Evolutionary conservation across 2,329 filamentous ascomycete genomes (phyloP), one percentile per base, ranked within the genome.

Genomic region (Ambrosiella beaveri): DNA sequence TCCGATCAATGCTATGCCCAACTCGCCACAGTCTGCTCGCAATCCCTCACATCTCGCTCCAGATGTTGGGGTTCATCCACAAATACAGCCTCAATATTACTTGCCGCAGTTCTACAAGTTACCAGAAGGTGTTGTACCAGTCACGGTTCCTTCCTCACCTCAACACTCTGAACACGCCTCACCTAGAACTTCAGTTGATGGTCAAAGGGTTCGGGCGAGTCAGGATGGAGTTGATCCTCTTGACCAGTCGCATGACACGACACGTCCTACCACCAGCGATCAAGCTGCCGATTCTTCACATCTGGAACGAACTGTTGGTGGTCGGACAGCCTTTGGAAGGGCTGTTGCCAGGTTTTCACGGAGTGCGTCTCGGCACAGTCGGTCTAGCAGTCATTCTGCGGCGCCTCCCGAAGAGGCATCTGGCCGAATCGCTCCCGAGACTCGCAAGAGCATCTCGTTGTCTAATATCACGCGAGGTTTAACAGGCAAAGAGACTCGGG

Each of bases 321-420:
- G 59, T 13, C 44, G 59, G n/a, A 58, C 54, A 13, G 56, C 52
- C 12, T 56, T 61, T 39, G 59, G 59, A 1, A 52, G 59, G 19
- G 59, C 56, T 3, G 59, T 61, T 37, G 59, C 57, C 9, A 56
- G 59, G 19, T 61, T 61, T 27, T 61, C 59, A 7, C 39, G 59
- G 35, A 61, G 59, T 49, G 59, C 59, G 11, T 61, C 59, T 13
- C 41, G 59, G 19, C 59, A 61, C 17, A 61, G 59, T 52, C 53
- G 56, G 6, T 61, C 59, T n/a, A 61, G 59, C 37, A 61, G 56
- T 47, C 59, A 61, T 36, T 57, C 56, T 37, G 54, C 41, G 12
- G 45, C 39, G 3, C 47, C 49, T 7, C 37, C 7, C 1, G 44
- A 57, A 12, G 41, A 49, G 38, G 40, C 37, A 9, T 27, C 12